Base-by-base conservation (phyloP, 1,139 yeast species). In the Candida frijolesensis region DNA sequence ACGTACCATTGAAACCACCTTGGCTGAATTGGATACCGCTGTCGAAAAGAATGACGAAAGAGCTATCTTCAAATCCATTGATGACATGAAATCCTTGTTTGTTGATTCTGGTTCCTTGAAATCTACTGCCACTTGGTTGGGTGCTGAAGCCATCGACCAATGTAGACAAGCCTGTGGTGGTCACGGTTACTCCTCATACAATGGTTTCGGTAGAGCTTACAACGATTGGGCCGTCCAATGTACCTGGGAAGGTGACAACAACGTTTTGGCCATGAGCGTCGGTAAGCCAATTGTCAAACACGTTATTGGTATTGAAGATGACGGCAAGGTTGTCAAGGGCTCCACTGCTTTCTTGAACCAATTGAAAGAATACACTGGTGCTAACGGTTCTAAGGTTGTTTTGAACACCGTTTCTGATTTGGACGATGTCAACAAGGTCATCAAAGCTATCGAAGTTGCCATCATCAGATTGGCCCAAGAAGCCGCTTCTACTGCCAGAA, bases 181-280 rank as follows among this genome's bases (percentile, higher is more conserved):
- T 53, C 81, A 76, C 60, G 81, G 81, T 54, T 76, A 76, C 66
- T 76, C 80, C 22, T 58, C 77, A 37, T 76, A 76, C 66, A 64
- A 68, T 54, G 80, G 80, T 45, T 76, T 76, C 55, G 81, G 80
- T 54, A 75, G 67, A 62, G 77, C 79, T 37, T 76, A 66, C 65
- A 71, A 71, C 55, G 81, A 76, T 62, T 76, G 79, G 75, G 80
- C 73, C 45, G 81, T 76, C 42, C 80, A 75, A 63, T 76, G 80
- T 67, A 76, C 81, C 51, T 76, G 81, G 81, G 81, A 76, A 67
- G 81, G 81, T 67, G 81, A 76, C 64, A 76, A 76, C 67, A 76
- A 74, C 51, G 77, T 76, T 48, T 72, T 76, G 64, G 79, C 72
- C 54, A 66, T 75, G 66, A 71, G 76, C 42, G 72, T 72, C 56